These are phyloP conservation scores for Corynascus novoguineensis DNA, from an alignment of 495 filamentous ascomycete species.

Conservation along the genomic window DNA sequence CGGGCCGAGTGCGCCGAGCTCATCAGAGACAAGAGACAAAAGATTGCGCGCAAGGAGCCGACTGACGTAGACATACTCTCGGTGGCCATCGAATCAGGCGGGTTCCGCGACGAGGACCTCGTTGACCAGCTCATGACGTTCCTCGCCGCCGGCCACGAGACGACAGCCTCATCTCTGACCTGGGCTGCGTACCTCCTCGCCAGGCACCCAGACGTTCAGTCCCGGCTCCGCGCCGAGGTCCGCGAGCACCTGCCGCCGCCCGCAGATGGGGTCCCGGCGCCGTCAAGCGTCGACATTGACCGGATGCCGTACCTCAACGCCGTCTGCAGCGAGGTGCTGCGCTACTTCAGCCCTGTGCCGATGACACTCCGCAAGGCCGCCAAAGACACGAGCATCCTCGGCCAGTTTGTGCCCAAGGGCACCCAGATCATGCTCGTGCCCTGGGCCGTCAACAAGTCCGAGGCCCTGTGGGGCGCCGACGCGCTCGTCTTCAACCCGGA, in stretches of 20 bases:
- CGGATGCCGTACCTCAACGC: conserved; percentile 52
- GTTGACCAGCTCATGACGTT: conserved; percentile 95
- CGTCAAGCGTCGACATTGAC: conserved; percentile 46
- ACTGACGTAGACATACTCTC: conserved; percentile 72
- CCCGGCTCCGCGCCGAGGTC: conserved; percentile 47
- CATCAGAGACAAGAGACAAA: conserved; percentile 61
- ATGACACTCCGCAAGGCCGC: conserved; percentile 59
- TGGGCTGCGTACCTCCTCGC: conserved; percentile 52
- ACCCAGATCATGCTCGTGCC: conserved; percentile 51
- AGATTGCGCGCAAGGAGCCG: conserved; percentile 48
- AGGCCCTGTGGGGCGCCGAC: conserved; percentile 53
- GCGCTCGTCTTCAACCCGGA: conserved; percentile 56
- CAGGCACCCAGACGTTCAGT: conserved; percentile 44
- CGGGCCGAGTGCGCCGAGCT: conserved; percentile 58
- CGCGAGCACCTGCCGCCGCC: conserved; percentile 58
- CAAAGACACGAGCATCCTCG: conserved; percentile 60
- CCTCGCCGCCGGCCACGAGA: conserved; percentile 85
- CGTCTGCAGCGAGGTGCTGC: conserved; percentile 44
- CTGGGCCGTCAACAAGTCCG: conserved; percentile 55
- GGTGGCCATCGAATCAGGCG: conserved; percentile 69
- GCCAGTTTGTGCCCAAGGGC: conserved; percentile 49
- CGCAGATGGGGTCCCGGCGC: conserved; percentile 18
- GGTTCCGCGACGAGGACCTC: conserved; percentile 73
- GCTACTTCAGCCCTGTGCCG: conserved; percentile 44
- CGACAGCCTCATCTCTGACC: conserved; percentile 51